Evolutionary conservation across 2,329 filamentous ascomycete genomes (phyloP).

Genomic region (Ceratocystis eucalypticola): DNA sequence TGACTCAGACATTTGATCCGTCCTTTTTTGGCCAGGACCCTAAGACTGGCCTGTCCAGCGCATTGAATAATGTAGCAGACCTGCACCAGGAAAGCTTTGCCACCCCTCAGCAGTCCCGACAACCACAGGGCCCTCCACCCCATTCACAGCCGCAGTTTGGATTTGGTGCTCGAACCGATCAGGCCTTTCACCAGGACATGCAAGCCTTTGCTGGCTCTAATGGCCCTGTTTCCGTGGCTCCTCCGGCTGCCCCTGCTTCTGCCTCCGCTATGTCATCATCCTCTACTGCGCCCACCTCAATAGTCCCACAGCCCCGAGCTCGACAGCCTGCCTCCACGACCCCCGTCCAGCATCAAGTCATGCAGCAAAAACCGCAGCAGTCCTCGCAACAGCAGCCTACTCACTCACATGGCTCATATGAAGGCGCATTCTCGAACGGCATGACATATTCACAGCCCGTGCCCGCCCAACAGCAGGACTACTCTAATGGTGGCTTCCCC

Average conservation of each 20-base stretch:
- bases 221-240: not conserved
- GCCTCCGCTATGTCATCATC: not conserved
- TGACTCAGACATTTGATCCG: slow-evolving; percentile 10
- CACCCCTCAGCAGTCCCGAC: not conserved
- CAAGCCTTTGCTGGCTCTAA: slow-evolving; percentile 1
- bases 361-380: slow-evolving; percentile 7
- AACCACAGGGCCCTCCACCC: too few relatives aligned
- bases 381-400: not conserved
- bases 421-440: not conserved
- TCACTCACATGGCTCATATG: not conserved
- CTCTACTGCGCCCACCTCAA: not conserved
- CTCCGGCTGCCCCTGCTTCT: not conserved
- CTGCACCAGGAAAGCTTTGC: slow-evolving; percentile 12
- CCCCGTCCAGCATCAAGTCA: slow-evolving; percentile 11
- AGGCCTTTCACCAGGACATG: slow-evolving; percentile 5
- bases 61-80: slow-evolving; percentile 13
- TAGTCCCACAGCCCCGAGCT: not conserved
- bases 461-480: slow-evolving; percentile 1
- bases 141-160: not conserved
- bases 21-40: slow-evolving; percentile 11
- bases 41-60: slow-evolving; percentile 8
- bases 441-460: not conserved
- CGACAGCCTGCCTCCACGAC: not conserved
- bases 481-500: slow-evolving; percentile 6
- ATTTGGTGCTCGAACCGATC: slow-evolving; percentile 4